Evolutionary conservation across 176 grass and related monocot genomes (phyloP), one percentile per base, ranked within the genome.

Genomic region (Triticum timopheevii): DNA sequence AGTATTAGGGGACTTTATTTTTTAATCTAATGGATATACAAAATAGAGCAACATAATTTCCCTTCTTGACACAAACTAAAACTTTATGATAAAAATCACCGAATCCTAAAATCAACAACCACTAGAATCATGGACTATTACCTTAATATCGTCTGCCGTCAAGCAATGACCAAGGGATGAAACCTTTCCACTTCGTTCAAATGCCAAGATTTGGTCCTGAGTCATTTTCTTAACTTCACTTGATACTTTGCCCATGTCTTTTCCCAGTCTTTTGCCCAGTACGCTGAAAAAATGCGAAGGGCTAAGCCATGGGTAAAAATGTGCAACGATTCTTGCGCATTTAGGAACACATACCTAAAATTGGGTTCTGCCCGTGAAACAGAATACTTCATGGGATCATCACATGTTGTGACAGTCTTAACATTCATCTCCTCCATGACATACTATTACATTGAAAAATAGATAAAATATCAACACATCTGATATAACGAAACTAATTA

Each of bases 401-500:
- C 92, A 86, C 96, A 98, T 70, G 96, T 90, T 76, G 93, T 89
- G 40, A 98, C 92, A 36, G 50, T 94, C 88, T 95, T 98, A 77
- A 95, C 85, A 80, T 98, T 98, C 79, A 98, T 95, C 80, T 98
- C 96, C 84, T 98, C 96, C 93, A 95, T 92, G 81, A 98, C 96
- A 92, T 98, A 98, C 96, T 98, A 84, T 30, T 81, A 95, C 28
- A 76, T 52, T 40, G 47, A 15, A 89, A 89, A 82, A 49, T 65
- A 83, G 5, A 70, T 71, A 3, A 40, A 3, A 40, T 47, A 33
- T 80, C 73, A 89, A 78, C 11, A 80, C 63, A 13, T 45, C 11
- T 4, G 42, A 45, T 45, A 45, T 45, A 45, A 45, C 42, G 3
- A 45, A 45, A 45, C 11, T 45, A 45, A 45, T 45, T 45, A 45